These are phyloP conservation scores for Diaporthe ampelina DNA, from an alignment of 2,329 filamentous ascomycete genomes.

Conservation along the genomic window DNA sequence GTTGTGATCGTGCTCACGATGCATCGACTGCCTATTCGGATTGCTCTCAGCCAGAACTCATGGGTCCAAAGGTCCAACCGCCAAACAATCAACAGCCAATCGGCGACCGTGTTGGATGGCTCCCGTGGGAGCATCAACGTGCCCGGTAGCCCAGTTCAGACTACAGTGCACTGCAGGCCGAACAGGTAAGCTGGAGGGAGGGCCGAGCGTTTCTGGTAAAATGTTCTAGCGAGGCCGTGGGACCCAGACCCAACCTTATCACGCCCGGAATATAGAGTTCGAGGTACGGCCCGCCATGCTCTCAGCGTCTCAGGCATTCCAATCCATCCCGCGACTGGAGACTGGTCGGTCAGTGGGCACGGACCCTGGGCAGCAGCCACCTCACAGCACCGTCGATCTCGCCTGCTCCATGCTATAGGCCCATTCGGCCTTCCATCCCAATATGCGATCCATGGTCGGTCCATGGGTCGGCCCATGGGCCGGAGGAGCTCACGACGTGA, in stretches of 20 bases:
- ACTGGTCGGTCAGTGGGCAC: slow-evolving; percentile 12
- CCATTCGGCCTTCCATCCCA: neutral
- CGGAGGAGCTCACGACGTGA: slow-evolving; percentile 1
- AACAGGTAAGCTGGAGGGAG: neutral
- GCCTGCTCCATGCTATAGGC: neutral
- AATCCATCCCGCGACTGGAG: slow-evolving; percentile 31
- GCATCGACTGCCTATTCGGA: slow-evolving; percentile 22
- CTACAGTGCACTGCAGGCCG: no score
- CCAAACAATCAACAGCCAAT: slow-evolving; percentile 9
- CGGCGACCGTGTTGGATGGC: neutral
- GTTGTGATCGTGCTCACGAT: neutral
- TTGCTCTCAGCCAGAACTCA: neutral
- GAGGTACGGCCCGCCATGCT: slow-evolving; percentile 32
- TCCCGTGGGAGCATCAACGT: neutral
- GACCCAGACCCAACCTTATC: slow-evolving; percentile 15
- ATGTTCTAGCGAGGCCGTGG: slow-evolving; percentile 25
- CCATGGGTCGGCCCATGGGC: neutral
- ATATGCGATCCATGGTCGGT: neutral
- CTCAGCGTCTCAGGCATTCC: slow-evolving; percentile 30
- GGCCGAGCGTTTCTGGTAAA: neutral
- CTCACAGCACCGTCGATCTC: slow-evolving; percentile 13
- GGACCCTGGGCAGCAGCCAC: slow-evolving; percentile 9
- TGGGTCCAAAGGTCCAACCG: neutral
- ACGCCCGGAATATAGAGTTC: slow-evolving; percentile 25
- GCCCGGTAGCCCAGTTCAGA: neutral